Percentiles rank a stretch among this genome's conserved stretches.
Evolutionary conservation across 176 grass and related monocot genomes (phyloP).

Genomic region (Poa pratensis): DNA sequence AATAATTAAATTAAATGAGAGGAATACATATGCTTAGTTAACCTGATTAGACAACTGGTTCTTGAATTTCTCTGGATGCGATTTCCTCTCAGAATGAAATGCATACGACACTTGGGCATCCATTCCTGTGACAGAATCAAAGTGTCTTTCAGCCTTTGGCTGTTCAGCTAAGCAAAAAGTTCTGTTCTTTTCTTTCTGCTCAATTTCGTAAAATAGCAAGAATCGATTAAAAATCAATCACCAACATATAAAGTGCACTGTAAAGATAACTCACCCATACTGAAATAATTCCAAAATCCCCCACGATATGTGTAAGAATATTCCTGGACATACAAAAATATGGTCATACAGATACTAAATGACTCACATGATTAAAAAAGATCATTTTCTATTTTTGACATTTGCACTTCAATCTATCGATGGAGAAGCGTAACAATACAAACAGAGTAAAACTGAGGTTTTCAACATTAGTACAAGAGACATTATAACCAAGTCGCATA

Average conservation of each 20-base stretch:
- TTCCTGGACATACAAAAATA: slow-evolving; percentile 53
- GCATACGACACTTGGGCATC: slow-evolving; percentile 95
- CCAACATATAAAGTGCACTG: slow-evolving; percentile 33
- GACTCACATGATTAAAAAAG: slow-evolving; percentile 18
- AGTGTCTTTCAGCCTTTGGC: slow-evolving; percentile 35
- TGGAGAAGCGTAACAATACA: neutral
- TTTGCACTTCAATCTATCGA: slow-evolving; percentile 16
- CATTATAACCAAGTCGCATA: neutral
- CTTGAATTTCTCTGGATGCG: slow-evolving; percentile 93
- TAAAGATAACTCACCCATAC: slow-evolving; percentile 84
- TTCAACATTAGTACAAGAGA: neutral
- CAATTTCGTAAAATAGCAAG: neutral
- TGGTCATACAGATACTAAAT: slow-evolving; percentile 24
- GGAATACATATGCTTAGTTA: slow-evolving; percentile 23
- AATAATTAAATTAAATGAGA: slow-evolving; percentile 17
- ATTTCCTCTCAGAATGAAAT: slow-evolving; percentile 93
- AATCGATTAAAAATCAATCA: slow-evolving; percentile 7
- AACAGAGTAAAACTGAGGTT: neutral
- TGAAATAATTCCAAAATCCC: slow-evolving; percentile 98
- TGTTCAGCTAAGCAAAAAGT: slow-evolving; percentile 30
- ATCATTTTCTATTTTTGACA: neutral
- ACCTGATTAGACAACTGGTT: slow-evolving; percentile 96
- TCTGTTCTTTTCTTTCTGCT: neutral
- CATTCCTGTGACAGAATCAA: slow-evolving; percentile 72
- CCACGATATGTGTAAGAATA: slow-evolving; percentile 80